Evolutionary conservation across 768 basidiomycete species (phyloP), one percentile per base, ranked within the genome.

Genomic region (Leccinum fibrillosum): DNA sequence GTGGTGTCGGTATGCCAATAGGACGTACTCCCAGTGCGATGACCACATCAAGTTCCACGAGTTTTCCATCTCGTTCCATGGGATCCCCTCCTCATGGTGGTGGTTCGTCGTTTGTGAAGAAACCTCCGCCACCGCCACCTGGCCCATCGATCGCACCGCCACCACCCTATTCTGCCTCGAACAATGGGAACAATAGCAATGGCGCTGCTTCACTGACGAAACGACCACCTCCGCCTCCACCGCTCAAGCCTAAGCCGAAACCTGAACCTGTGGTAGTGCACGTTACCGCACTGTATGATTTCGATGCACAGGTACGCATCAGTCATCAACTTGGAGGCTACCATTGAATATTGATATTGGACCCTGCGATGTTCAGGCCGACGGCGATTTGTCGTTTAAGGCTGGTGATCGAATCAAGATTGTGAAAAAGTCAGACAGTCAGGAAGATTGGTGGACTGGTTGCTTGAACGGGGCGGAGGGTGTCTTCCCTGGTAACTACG

Each of bases 391-490:
- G 56, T 89, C 88, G 1, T 98, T 98, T 77, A 85, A 79, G 61
- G 83, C 85, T 15, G 96, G 96, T 15, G 95, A 98, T 73, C 79
- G 82, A 63, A 98, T 98, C 72, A 93, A 96, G 75, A 78, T 98
- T 54, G 81, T 97, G 35, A 88, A 94, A 73, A 84, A 83, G 73
- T 86, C 88, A 17, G 83, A 82, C 7, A 94, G 86, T 66, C 69
- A 86, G 26, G 92, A 98, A 69, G 95, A 98, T 69, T 98, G 95
- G 95, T 98, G 96, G 96, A 97, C 94, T 26, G 95, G 96, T 7
- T 81, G 83, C 66, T 54, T 96, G 64, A 86, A 92, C 62, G 94
- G 94, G 7, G 70, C 72, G 60, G 84, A 92, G 70, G 95, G 95
- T 8, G 89, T 94, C 15, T 98, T 98, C 76, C 96, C 95, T 55